Base-by-base conservation (phyloP, 257 asterid genomes). In the Phtheirospermum japonicum region DNA sequence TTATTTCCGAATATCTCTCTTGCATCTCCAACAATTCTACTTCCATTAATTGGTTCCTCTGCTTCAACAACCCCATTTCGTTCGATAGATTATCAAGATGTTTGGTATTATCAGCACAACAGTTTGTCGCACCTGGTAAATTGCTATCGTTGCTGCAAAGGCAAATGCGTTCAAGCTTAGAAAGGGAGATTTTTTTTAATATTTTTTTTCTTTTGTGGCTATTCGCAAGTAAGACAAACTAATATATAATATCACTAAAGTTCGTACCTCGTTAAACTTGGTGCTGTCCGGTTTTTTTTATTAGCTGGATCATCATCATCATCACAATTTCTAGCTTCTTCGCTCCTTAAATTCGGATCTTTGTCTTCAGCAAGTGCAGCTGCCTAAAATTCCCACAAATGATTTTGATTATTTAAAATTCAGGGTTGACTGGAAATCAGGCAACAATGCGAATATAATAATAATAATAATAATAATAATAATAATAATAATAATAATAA, bases 1-100 rank as follows among this genome's bases (percentile, higher is more conserved):
- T 93, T 76, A 93, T 85, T 63, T 90, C 99, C 14, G 97, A 90
- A 64, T 93, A 93, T 80, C 99, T 84, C 70, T 79, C 95, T 73
- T 93, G 97, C 95, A 93, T 90, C 66, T 93, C 99, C 75, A 81
- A 87, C 65, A 90, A 74, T 58, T 93, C 99, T 26, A 39, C 82
- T 66, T 87, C 95, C 96, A 85, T 93, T 19, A 57, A 7, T 57
- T 48, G 64, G 76, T 87, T 90, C 71, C 62, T 78, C 80, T 81
- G 83, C 77, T 82, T 82, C 77, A 93, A 65, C 31, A 57, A 31
- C 50, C 65, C 70, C 78, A 77, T 67, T 72, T 89, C 86, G 5
- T 66, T 58, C 31, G 30, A 48, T 12, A 73, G 46, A 32, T 79
- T 85, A 30, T 82, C 75, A 1, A 55, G 42, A 7, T 66, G 37